phyloP scores from a whole-genome alignment of 306 rosid species.

The Citrullus colocynthis region DNA sequence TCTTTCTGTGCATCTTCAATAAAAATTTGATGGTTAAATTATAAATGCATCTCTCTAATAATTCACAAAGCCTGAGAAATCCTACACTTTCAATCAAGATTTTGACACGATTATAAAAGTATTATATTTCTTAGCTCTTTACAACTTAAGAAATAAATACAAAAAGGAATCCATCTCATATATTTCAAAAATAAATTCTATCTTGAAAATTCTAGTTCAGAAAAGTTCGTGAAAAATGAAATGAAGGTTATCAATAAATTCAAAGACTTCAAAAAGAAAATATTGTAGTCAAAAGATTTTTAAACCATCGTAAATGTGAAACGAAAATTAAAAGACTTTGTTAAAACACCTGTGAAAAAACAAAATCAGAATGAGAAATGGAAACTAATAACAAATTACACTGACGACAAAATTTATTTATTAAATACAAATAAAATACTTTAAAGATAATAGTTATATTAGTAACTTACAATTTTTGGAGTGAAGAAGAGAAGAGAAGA shows the following conservation, averaged over 20 bases:
- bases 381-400: not conserved
- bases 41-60: not conserved
- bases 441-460: too few species aligned
- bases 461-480: not conserved
- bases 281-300: not conserved
- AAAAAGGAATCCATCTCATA: not conserved
- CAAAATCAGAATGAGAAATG: not conserved
- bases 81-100: not conserved
- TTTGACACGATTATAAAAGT: not conserved
- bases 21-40: not conserved
- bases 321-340: not conserved
- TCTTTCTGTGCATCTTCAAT: not conserved
- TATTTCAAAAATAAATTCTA: not conserved
- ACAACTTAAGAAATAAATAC: not conserved
- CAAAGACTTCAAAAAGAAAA: not conserved
- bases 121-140: not conserved
- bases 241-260: not conserved
- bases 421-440: not conserved
- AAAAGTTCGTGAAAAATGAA: not conserved
- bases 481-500: conserved; percentile 10
- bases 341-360: not conserved
- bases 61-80: not conserved
- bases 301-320: not conserved
- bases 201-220: not conserved
- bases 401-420: not conserved